Evolutionary conservation across 345 rosid species (phyloP).

Genomic region (Pistacia integerrima): DNA sequence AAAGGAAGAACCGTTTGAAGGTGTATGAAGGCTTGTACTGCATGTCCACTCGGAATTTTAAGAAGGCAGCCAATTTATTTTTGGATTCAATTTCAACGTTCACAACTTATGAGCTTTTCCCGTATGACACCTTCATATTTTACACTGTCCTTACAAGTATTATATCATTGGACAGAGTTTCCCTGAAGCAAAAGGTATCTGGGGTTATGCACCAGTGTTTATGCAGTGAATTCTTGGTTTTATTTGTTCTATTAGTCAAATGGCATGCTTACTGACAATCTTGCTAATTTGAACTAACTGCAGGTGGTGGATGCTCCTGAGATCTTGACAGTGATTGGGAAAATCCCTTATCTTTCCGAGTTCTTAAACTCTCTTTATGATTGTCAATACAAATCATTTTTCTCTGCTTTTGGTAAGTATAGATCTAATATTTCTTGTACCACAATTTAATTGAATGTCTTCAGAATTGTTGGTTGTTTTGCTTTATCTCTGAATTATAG

Average conservation of each 20-base stretch:
- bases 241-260: neutral
- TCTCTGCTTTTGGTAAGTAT: constrained; percentile 87
- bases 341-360: constrained; percentile 83
- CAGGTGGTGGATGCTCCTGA: constrained; percentile 99
- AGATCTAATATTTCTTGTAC: neutral
- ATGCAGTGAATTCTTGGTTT: constrained; percentile 6
- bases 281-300: constrained; percentile 19
- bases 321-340: constrained; percentile 95
- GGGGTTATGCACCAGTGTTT: constrained; percentile 8
- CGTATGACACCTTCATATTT: constrained; percentile 92
- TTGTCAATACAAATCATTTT: constrained; percentile 90
- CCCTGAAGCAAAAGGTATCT: constrained; percentile 90
- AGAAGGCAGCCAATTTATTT: constrained; percentile 87
- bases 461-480: neutral
- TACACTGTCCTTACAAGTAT: constrained; percentile 96
- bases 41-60: constrained; percentile 90
- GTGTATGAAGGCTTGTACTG: constrained; percentile 94
- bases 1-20: constrained; percentile 94
- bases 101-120: constrained; percentile 94
- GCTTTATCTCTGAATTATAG: neutral
- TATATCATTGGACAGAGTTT: constrained; percentile 93
- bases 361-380: constrained; percentile 91
- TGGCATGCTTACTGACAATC: neutral
- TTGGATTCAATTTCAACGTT: constrained; percentile 97
- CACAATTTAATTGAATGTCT: neutral